Base-by-base conservation (phyloP, 139 green algal species). In the Desmodesmus armatus region DNA sequence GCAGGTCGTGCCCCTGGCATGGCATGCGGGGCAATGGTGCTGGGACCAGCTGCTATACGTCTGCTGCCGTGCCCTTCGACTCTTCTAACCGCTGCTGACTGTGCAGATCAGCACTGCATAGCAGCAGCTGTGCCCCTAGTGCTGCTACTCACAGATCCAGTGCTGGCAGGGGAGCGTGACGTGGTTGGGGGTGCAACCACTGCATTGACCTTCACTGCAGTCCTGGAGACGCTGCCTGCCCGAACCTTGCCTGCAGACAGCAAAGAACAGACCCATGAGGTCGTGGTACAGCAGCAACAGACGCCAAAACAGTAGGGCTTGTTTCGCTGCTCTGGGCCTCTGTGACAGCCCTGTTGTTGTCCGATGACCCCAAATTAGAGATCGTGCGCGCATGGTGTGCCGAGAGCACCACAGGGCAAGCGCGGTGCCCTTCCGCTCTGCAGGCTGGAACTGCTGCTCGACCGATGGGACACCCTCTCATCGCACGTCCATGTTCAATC, bases 81-180 rank as follows among this genome's bases (percentile, higher is more conserved):
- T 25, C 9, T 67, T 17, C 6, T 17, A 17, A 37, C 70, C 19
- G 41, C 33, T 78, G 79, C 71, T 63, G 31, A 6, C 6, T 19
- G 35, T 40, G 33, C 35, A 6, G 40, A 21, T 15, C 74, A 37
- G 2, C 15, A 31, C 65, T 75, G 29, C 58, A 23, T 60, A 78
- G 53, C 78, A 31, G 41, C 21, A 40, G 3, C n/a, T 37, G 23
- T 35, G 76, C 5, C 40, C 37, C 78, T 33, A 62, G 55, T 47
- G 40, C 69, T 77, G 69, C 69, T 17, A 75, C 91, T 67, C 79
- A 94, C 91, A 75, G 82, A 65, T 77, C 91, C 91, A 29, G 91
- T 94, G 74, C 84, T 87, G 25, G 84, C 72, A 29, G 91, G 91
- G 3, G 80, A 84, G 43, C 91, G 88, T n/a, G 89, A 66, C 27